Percentiles rank a stretch among this genome's conserved stretches.
Conservation (phyloP, 129 eudicot genomes). For the Oenanthe sinensis region DNA sequence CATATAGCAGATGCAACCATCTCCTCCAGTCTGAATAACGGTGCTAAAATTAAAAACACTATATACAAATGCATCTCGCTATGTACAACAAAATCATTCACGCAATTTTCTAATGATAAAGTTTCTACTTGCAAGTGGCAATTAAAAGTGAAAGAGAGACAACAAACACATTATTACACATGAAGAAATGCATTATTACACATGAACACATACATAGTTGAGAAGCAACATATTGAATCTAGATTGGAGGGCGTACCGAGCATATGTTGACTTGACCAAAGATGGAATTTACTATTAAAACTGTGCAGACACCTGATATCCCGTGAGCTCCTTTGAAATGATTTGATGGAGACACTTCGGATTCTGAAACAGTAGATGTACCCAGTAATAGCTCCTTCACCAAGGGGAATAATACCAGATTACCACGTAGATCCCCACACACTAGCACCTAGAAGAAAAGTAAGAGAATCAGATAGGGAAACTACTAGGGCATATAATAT, state of each 20-base stretch:
- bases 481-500: neutral
- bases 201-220: neutral
- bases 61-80: neutral
- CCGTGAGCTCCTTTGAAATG: slow-evolving; percentile 98
- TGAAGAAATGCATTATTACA: neutral
- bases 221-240: slow-evolving; percentile 8
- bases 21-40: slow-evolving; percentile 70
- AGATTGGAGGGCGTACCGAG: slow-evolving; percentile 51
- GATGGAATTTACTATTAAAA: slow-evolving; percentile 38
- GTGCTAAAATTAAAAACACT: neutral
- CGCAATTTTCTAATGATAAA: neutral
- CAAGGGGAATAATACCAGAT: slow-evolving; percentile 65
- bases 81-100: neutral
- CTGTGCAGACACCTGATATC: slow-evolving; percentile 79
- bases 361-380: slow-evolving; percentile 25
- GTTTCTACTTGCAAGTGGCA: neutral
- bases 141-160: neutral
- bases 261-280: slow-evolving; percentile 46
- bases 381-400: slow-evolving; percentile 26
- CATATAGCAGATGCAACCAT: slow-evolving; percentile 93
- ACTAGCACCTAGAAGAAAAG: slow-evolving; percentile 47
- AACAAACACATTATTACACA: neutral
- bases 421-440: slow-evolving; percentile 97
- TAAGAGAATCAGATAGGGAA: neutral
- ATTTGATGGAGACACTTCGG: slow-evolving; percentile 36